Evolutionary conservation across 2,329 filamentous ascomycete species (phyloP).

Genomic region (Paraconiothyrium sp.): DNA sequence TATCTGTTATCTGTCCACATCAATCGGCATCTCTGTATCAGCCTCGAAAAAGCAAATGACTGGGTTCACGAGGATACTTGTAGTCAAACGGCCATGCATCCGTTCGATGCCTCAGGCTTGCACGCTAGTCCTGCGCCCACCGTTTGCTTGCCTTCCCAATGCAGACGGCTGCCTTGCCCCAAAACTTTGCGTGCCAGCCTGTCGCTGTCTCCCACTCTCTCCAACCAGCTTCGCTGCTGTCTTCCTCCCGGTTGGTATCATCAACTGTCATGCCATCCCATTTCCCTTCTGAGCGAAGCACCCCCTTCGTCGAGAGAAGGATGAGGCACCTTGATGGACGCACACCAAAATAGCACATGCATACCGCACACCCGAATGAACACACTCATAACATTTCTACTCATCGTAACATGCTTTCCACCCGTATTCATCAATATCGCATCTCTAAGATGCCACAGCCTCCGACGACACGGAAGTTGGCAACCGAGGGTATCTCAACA

Average conservation of each 20-base stretch:
- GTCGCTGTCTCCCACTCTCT: no score
- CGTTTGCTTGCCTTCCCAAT: not conserved
- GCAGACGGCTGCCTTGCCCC: constrained; percentile 8
- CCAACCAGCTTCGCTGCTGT: no score
- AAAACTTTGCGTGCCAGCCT: no score
- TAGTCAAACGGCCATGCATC: not conserved
- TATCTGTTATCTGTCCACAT: no score
- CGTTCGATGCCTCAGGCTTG: not conserved
- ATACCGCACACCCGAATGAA: not conserved
- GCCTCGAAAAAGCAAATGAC: not conserved
- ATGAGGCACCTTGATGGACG: not conserved
- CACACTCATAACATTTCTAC: constrained; percentile 4
- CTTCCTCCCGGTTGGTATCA: no score
- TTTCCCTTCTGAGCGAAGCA: no score
- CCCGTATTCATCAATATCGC: not conserved
- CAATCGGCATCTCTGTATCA: not conserved
- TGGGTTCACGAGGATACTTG: not conserved
- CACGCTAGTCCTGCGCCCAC: constrained; percentile 2
- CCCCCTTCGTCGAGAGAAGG: no score
- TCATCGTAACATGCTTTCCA: not conserved
- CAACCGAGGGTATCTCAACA: constrained; percentile 22
- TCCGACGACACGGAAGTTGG: not conserved
- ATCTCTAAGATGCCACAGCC: no score
- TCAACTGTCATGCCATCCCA: no score
- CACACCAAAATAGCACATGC: not conserved